Percentiles rank a stretch among this genome's conserved stretches.
phyloP scores from a whole-genome alignment of 2,329 filamentous ascomycete species.

The Aspergillus tanneri region DNA sequence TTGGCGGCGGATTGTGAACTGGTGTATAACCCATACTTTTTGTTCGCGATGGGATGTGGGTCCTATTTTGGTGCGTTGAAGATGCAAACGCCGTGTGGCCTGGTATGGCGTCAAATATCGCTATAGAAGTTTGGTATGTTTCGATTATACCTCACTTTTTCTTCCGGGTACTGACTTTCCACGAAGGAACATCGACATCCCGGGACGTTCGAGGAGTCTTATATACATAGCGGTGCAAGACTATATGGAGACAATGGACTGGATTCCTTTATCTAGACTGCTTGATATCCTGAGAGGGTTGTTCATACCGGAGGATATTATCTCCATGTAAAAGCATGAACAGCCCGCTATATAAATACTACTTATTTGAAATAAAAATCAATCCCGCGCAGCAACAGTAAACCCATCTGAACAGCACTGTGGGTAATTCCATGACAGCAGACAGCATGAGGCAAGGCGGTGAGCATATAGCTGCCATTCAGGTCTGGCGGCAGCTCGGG shows the following conservation, averaged over 20 bases:
- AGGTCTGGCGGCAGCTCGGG: not conserved
- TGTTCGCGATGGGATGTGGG: constrained; percentile 42
- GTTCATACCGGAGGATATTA: constrained; percentile 30
- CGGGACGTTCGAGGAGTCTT: constrained; percentile 31
- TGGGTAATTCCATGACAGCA: constrained; percentile 14
- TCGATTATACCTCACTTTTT: not conserved
- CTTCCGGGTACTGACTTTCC: not conserved
- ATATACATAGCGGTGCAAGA: constrained; percentile 34
- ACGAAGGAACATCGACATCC: constrained; percentile 20
- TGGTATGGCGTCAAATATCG: constrained; percentile 41
- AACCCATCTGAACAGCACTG: constrained; percentile 16
- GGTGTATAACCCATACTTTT: constrained; percentile 39
- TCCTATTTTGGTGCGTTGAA: constrained; percentile 38
- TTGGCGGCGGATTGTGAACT: constrained; percentile 19
- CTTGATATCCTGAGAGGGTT: constrained; percentile 29
- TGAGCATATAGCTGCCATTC: constrained; percentile 15
- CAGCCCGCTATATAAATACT: not conserved
- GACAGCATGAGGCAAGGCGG: constrained; percentile 10
- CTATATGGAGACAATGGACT: constrained; percentile 32
- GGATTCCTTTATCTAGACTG: constrained; percentile 26
- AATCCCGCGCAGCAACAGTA: constrained; percentile 15
- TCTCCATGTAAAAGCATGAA: constrained; percentile 22
- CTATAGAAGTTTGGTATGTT: constrained; percentile 40
- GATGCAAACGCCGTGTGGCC: constrained; percentile 39
- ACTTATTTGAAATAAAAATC: not conserved